Conservation (phyloP, 257 asterid species). For the Solanum sitiens region DNA sequence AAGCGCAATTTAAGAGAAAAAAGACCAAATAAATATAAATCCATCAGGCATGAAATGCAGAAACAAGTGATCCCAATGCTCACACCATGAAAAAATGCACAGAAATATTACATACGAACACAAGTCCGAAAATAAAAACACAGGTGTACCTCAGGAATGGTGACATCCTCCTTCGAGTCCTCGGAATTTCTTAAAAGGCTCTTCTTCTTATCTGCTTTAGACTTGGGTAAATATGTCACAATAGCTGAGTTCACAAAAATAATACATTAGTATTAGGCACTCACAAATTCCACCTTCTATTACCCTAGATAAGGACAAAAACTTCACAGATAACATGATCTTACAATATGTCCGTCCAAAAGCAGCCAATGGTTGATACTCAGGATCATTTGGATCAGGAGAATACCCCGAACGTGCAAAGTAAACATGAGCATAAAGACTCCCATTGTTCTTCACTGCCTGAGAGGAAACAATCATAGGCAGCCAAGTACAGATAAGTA, state of each 20-base stretch:
- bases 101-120: not conserved
- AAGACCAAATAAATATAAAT: not conserved
- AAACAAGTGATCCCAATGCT: not conserved
- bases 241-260: slow-evolving; percentile 39
- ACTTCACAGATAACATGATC: slow-evolving; percentile 9
- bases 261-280: not conserved
- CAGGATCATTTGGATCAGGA: slow-evolving; percentile 83
- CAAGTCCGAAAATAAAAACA: not conserved
- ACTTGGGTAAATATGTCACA: slow-evolving; percentile 70
- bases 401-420: slow-evolving; percentile 91
- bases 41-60: not conserved
- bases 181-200: slow-evolving; percentile 59
- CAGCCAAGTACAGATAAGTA: not conserved
- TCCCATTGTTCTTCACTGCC: slow-evolving; percentile 85
- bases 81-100: not conserved
- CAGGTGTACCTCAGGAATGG: not conserved
- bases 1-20: too few relatives aligned
- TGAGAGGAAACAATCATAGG: slow-evolving; percentile 11
- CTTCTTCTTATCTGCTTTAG: slow-evolving; percentile 70
- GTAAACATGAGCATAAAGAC: slow-evolving; percentile 85
- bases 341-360: slow-evolving; percentile 74
- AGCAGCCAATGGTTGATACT: slow-evolving; percentile 81
- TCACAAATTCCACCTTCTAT: not conserved
- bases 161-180: slow-evolving; percentile 26
- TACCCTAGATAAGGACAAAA: not conserved